These are phyloP conservation scores for Filobasidium floriforme DNA, from an alignment of 768 basidiomycete species.

Conservation along the genomic window DNA sequence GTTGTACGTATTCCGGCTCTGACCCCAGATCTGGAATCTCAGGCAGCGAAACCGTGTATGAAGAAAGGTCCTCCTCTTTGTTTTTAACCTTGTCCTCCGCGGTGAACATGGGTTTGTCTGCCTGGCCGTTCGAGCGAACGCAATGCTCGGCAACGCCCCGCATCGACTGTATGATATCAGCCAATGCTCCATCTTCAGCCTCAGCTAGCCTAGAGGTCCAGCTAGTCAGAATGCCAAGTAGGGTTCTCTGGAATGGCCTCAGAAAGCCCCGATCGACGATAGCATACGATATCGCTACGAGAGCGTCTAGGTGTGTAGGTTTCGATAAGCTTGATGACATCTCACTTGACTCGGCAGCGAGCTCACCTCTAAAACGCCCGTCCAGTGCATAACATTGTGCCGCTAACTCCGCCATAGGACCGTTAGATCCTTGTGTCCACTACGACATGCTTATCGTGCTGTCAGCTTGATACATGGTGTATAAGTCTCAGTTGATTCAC, in stretches of 20 bases:
- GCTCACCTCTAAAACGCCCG: constrained; percentile 2
- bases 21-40: neutral
- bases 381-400: neutral
- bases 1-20: neutral
- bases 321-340: neutral
- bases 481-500: neutral
- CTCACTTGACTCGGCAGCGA: too few relatives aligned
- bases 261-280: constrained; percentile 9
- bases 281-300: constrained; percentile 8
- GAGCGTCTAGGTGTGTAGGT: neutral
- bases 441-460: neutral
- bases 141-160: neutral
- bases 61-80: neutral
- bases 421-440: neutral
- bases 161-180: neutral
- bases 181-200: neutral
- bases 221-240: neutral
- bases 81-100: neutral
- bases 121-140: neutral
- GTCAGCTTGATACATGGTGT: neutral
- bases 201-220: neutral
- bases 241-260: neutral
- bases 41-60: neutral
- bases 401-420: neutral
- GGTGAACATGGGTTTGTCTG: neutral